Conservation (phyloP, 805 yeast genomes). For the Yamadazyma nakazawae region DNA sequence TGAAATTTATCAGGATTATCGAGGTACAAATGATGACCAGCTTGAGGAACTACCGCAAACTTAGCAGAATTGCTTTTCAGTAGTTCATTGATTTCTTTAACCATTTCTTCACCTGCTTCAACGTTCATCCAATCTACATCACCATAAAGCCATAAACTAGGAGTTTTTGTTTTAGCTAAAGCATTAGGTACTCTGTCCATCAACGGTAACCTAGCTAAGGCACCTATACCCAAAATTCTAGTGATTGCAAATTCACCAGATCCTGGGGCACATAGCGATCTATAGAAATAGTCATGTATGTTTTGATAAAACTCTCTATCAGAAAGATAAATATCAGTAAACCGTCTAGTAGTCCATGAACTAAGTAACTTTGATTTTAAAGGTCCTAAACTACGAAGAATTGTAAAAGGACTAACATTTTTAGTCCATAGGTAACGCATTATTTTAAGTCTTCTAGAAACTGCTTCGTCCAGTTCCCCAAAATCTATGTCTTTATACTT, state of each 20-base stretch:
- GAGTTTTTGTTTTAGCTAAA: slow-evolving; percentile 40
- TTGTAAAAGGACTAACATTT: slow-evolving; percentile 53
- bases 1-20: slow-evolving; percentile 45
- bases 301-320: slow-evolving; percentile 30
- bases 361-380: slow-evolving; percentile 49
- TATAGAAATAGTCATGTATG: slow-evolving; percentile 54
- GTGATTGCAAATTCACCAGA: slow-evolving; percentile 67
- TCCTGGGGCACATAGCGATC: slow-evolving; percentile 51
- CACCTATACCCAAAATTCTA: slow-evolving; percentile 57
- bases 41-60: slow-evolving; percentile 34
- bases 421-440: slow-evolving; percentile 49
- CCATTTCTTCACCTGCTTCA: slow-evolving; percentile 50
- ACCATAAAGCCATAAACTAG: slow-evolving; percentile 62
- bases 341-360: slow-evolving; percentile 50
- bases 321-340: slow-evolving; percentile 37
- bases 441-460: slow-evolving; percentile 23
- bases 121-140: slow-evolving; percentile 72
- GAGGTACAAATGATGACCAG: slow-evolving; percentile 56
- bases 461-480: slow-evolving; percentile 12
- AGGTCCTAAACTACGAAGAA: slow-evolving; percentile 52
- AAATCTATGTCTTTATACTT: slow-evolving; percentile 10
- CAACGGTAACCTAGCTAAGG: slow-evolving; percentile 54
- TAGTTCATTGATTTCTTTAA: slow-evolving; percentile 28
- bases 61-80: slow-evolving; percentile 29
- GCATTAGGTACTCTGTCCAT: slow-evolving; percentile 46